Conservation (phyloP, 495 filamentous ascomycete genomes). For the Friedmanniomyces simplex region DNA sequence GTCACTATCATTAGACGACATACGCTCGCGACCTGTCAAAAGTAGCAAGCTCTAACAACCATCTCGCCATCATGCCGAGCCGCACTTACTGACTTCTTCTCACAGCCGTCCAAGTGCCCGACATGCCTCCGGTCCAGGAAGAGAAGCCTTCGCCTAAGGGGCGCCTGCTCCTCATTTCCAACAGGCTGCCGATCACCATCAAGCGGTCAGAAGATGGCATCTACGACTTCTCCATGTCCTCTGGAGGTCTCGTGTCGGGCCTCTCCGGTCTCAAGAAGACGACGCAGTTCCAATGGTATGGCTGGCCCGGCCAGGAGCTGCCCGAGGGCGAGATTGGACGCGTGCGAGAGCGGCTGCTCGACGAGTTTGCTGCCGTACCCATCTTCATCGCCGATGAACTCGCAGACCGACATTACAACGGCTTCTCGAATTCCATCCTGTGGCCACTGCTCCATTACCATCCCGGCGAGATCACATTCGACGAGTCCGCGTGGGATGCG, state of each 20-base stretch:
- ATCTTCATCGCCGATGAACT: conserved; percentile 46
- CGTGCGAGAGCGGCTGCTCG: conserved; percentile 34
- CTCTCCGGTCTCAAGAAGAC: conserved; percentile 81
- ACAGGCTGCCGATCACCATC: conserved; percentile 89
- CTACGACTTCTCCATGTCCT: conserved; percentile 89
- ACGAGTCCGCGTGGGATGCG: conserved; percentile 76
- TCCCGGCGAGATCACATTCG: conserved; percentile 82
- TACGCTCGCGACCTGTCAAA: conserved; percentile 1
- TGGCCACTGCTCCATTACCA: conserved; percentile 98
- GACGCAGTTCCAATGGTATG: conserved; percentile 94
- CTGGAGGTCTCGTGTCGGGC: conserved; percentile 85
- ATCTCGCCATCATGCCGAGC: background rate
- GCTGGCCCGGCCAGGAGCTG: conserved; percentile 83
- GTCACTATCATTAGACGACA: conserved; percentile 8
- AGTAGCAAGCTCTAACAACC: background rate
- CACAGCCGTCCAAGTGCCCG: conserved; percentile 9
- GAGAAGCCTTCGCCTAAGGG: conserved; percentile 25
- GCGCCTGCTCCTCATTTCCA: conserved; percentile 74
- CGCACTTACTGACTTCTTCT: background rate
- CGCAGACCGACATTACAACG: conserved; percentile 50
- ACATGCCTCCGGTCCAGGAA: conserved; percentile 16
- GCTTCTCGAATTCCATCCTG: conserved; percentile 71
- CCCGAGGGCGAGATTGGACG: conserved; percentile 34
- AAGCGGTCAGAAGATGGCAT: conserved; percentile 73
- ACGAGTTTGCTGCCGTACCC: conserved; percentile 42